These are phyloP conservation scores for Passalora sequoiae DNA, from an alignment of 2,329 filamentous ascomycete genomes.

Conservation along the genomic window DNA sequence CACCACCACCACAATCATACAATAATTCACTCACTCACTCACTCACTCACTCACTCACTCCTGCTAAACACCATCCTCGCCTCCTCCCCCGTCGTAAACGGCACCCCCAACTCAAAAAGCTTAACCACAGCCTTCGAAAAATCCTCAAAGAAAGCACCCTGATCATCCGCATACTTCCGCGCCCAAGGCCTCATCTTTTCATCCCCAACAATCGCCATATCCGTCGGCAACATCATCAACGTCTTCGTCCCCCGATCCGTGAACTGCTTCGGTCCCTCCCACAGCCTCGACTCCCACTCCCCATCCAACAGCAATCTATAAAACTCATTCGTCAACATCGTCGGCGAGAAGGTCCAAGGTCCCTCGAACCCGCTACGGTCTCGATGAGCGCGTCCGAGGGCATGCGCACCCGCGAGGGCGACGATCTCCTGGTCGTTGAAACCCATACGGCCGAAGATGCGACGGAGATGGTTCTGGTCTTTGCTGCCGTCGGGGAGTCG, in stretches of 20 bases:
- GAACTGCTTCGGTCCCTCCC: constrained; percentile 86
- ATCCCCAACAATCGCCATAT: constrained; percentile 82
- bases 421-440: constrained; percentile 98
- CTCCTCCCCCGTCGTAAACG: constrained; percentile 58
- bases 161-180: constrained; percentile 86
- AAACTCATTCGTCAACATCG: constrained; percentile 90
- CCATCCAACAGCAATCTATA: constrained; percentile 81
- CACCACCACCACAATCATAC: no score
- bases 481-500: constrained; percentile 79
- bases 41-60: constrained; percentile 35
- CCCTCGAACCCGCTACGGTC: constrained; percentile 84
- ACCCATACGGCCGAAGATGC: constrained; percentile 94
- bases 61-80: constrained; percentile 45
- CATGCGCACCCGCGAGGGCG: constrained; percentile 78
- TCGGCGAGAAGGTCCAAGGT: constrained; percentile 89
- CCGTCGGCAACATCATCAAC: constrained; percentile 96
- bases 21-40: no score
- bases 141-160: constrained; percentile 87
- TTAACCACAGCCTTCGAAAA: constrained; percentile 73
- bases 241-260: constrained; percentile 82
- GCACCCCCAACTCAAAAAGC: constrained; percentile 91
- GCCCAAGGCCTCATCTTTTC: constrained; percentile 76
- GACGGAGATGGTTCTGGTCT: constrained; percentile 74
- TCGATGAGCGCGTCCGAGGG: constrained; percentile 81
- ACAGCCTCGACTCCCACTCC: constrained; percentile 90